These are phyloP conservation scores for Raphidocelis subcapitata DNA, from an alignment of 139 green algal genomes.

Conservation along the genomic window DNA sequence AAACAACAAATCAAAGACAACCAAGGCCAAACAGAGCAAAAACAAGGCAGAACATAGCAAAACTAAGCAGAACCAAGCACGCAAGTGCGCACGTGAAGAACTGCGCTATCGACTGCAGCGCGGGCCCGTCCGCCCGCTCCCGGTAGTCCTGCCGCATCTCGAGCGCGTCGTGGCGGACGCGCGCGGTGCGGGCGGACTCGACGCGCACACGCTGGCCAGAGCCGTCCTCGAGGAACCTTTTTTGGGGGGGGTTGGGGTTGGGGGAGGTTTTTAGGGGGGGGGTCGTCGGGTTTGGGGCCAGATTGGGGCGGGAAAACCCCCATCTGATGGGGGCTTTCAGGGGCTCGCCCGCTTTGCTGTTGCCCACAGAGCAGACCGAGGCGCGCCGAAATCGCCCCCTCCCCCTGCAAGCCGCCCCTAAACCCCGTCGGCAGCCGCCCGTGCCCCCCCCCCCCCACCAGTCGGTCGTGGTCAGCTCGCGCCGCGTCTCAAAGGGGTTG, in stretches of 20 bases:
- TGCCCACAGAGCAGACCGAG: no score
- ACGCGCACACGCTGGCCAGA: slow-evolving; percentile 4
- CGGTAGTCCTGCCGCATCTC: slow-evolving; percentile 22
- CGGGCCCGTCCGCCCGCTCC: slow-evolving; percentile 10
- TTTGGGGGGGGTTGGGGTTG: background rate
- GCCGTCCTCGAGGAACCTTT: slow-evolving; percentile 1
- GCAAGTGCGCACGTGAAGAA: slow-evolving; percentile 23
- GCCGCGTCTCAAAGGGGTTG: slow-evolving; percentile 30
- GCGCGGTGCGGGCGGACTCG: slow-evolving; percentile 3
- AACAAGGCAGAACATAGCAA: no score
- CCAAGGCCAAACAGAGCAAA: no score
- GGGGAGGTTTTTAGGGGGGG: background rate
- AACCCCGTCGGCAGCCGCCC: no score
- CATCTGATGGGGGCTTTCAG: background rate
- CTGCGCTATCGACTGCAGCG: slow-evolving; percentile 26
- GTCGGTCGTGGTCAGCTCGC: slow-evolving; percentile 12
- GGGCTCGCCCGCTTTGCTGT: no score
- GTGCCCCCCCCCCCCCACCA: no score
- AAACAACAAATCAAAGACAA: background rate
- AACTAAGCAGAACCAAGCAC: background rate
- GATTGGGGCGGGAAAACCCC: background rate
- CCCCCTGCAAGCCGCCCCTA: no score
- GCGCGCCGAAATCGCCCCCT: no score
- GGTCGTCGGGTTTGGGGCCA: background rate
- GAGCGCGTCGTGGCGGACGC: slow-evolving; percentile 11